phyloP scores from a whole-genome alignment of 2,329 filamentous ascomycete genomes.

The Claviceps capensis region DNA sequence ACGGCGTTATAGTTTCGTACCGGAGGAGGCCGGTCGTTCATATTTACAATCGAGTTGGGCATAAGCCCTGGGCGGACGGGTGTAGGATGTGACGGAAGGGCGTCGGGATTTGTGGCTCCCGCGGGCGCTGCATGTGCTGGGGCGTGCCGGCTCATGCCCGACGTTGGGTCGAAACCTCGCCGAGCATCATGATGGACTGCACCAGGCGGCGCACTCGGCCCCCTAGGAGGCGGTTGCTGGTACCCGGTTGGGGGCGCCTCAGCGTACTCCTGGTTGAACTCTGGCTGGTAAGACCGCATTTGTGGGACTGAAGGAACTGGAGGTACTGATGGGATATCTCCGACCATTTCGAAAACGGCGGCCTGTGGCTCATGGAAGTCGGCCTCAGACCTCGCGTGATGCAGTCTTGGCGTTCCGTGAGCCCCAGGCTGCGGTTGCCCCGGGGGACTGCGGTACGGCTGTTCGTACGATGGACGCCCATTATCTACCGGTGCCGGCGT shows the following conservation, averaged over 20 bases:
- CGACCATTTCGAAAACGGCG: conserved; percentile 62
- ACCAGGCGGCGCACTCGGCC: conserved; percentile 20
- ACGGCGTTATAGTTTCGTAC: conserved; percentile 40
- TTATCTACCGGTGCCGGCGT: conserved; percentile 17
- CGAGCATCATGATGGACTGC: conserved; percentile 4
- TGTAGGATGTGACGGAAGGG: conserved; percentile 45
- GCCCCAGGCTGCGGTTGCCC: conserved; percentile 34
- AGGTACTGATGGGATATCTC: conserved; percentile 44
- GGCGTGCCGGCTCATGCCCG: conserved; percentile 8
- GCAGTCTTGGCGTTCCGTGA: conserved; percentile 38
- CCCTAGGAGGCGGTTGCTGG: conserved; percentile 15
- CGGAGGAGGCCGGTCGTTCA: conserved; percentile 44
- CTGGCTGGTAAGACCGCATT: conserved; percentile 16
- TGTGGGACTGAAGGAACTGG: conserved; percentile 25
- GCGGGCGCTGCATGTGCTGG: conserved; percentile 4
- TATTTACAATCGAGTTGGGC: conserved; percentile 40
- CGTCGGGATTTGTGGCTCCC: conserved; percentile 23
- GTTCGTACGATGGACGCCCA: conserved; percentile 32
- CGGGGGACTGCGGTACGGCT: conserved; percentile 27
- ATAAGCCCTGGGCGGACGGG: conserved; percentile 51
- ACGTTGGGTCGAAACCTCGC: not conserved
- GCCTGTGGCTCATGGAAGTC: conserved; percentile 49
- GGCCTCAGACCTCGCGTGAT: conserved; percentile 52
- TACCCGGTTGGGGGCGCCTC: conserved; percentile 10
- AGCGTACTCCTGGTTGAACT: conserved; percentile 12